Evolutionary conservation across 2,329 filamentous ascomycete genomes (phyloP).

Genomic region (Thielaviopsis punctulata): DNA sequence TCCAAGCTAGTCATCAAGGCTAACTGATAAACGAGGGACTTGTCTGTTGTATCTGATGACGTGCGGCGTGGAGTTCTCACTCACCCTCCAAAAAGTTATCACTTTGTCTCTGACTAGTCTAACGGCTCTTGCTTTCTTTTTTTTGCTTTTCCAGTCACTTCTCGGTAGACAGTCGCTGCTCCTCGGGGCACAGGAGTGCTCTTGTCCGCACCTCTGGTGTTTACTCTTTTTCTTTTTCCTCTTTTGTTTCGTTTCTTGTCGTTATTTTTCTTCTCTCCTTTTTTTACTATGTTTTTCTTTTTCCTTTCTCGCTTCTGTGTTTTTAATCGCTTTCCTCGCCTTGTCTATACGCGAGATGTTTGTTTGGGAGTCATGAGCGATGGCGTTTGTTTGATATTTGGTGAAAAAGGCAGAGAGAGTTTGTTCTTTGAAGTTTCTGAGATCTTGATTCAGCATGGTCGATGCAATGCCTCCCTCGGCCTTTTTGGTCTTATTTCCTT

Average conservation of each 20-base stretch:
- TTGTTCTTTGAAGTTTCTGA: not conserved
- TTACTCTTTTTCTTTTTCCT: constrained; percentile 1
- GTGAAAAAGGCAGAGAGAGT: not conserved
- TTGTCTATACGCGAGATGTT: not conserved
- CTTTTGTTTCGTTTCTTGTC: constrained; percentile 5
- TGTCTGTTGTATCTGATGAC: constrained; percentile 17
- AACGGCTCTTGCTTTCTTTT: constrained; percentile 13
- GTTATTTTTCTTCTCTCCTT: constrained; percentile 7
- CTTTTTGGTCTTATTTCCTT: no score
- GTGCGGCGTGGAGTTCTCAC: not conserved
- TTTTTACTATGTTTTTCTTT: constrained; percentile 13
- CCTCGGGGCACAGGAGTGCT: not conserved
- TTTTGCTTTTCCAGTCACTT: not conserved
- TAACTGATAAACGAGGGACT: constrained; percentile 39
- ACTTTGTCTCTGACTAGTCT: not conserved
- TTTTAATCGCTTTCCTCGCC: not conserved
- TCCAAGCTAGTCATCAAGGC: constrained; percentile 92
- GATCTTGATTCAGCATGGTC: no score
- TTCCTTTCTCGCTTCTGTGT: not conserved
- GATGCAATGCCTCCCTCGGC: no score
- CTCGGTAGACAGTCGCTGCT: not conserved
- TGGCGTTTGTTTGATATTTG: not conserved
- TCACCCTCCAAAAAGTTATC: not conserved
- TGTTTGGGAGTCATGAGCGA: not conserved
- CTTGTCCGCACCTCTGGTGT: not conserved